Evolutionary conservation across 768 basidiomycete species (phyloP), one percentile per base, ranked within the genome.

Genomic region (Fomitopsis pulvina): DNA sequence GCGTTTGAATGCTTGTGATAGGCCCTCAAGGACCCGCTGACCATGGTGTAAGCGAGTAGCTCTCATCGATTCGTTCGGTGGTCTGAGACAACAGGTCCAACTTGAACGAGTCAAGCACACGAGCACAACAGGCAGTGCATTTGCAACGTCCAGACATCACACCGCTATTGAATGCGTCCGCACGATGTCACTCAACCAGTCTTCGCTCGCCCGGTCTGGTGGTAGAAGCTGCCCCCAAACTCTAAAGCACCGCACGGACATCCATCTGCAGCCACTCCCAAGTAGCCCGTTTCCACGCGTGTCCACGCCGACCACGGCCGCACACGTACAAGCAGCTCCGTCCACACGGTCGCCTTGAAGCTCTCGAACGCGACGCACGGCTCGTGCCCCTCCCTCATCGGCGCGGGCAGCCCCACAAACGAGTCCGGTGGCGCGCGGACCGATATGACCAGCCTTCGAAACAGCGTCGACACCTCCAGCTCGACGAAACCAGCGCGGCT

Each of bases 341-440:
- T 52, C 39, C 16, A 24, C 18, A 55, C 47, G 10, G 25, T 38
- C 28, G 47, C 61, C 27, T 27, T 26, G 48, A 62, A 62, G 54
- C 61, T 62, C 50, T 62, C 61, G 40, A 56, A 58, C 7, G 58
- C 58, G 30, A 54, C 58, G 39, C 41, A 45, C 4, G 54, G 61
- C 29, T 46, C 21, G 48, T 62, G 61, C 14, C 61, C 61, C n/a
- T 54, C 56, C 26, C 37, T 24, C 14, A 60, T 47, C 28, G 61
- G 61, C 22, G 53, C 55, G 2, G 61, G 43, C 22, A 62, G 37
- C 7, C 54, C 58, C 12, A 60, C 54, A 44, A 58, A 62, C 25
- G 52, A 56, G 21, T 47, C 59, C 12, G 47, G 28, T 0, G 57
- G 51, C 39, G 61, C 61, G n/a, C 34, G 27, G 18, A 57, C 46